These are phyloP conservation scores for Paramecium pentaurelia DNA, from an alignment of 73 alveolate genomes.

Conservation along the genomic window DNA sequence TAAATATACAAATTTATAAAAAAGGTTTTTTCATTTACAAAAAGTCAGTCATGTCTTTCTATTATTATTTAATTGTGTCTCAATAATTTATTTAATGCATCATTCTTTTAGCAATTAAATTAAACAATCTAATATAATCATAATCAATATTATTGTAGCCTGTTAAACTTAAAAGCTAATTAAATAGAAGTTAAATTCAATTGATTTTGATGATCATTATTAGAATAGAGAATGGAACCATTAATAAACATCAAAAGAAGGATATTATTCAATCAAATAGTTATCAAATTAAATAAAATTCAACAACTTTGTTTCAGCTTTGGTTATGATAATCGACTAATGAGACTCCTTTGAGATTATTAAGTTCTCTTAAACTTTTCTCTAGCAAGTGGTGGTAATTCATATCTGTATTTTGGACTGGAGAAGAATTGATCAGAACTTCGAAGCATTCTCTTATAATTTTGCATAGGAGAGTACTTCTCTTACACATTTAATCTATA, in stretches of 20 bases:
- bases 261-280: background rate
- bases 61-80: no score
- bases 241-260: background rate
- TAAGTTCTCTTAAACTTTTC: background rate
- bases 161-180: background rate
- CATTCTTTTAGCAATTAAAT: no score
- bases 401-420: slow-evolving; percentile 15
- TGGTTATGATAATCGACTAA: background rate
- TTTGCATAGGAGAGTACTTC: background rate
- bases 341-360: background rate
- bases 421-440: background rate
- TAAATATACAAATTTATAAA: no score
- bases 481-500: slow-evolving; percentile 36
- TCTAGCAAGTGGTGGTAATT: slow-evolving; percentile 20
- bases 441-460: slow-evolving; percentile 5
- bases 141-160: no score
- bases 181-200: background rate
- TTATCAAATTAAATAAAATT: background rate
- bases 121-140: no score
- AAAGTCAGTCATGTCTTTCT: no score
- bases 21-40: no score
- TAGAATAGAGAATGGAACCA: background rate
- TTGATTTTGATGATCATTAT: background rate
- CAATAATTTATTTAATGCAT: no score
- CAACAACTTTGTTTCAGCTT: slow-evolving; percentile 11